Conservation (phyloP, 768 basidiomycete genomes). For the Serpula lacrymans region DNA sequence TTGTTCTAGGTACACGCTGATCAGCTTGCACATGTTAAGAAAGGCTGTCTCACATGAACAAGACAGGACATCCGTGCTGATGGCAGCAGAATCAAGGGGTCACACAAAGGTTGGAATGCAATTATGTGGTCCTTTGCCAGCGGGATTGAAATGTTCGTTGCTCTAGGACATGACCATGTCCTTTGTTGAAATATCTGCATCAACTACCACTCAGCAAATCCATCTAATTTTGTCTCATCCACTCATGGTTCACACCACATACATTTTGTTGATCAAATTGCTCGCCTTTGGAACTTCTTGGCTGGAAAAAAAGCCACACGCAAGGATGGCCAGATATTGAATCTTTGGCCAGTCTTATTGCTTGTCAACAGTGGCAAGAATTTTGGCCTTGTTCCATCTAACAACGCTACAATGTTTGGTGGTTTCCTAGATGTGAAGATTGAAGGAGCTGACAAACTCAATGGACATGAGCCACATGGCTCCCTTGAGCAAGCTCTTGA, state of each 20-base stretch:
- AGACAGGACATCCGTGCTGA: conserved; percentile 19
- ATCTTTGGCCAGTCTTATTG: no score
- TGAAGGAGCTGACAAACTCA: no score
- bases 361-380: no score
- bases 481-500: no score
- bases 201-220: background rate
- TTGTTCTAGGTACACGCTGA: conserved; percentile 20
- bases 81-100: conserved; percentile 26
- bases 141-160: conserved; percentile 15
- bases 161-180: conserved; percentile 19
- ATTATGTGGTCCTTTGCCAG: conserved; percentile 17
- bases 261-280: conserved; percentile 13
- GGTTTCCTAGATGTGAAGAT: no score
- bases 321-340: no score
- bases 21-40: conserved; percentile 23
- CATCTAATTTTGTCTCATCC: conserved; percentile 8
- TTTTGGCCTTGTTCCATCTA: conserved; percentile 7
- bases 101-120: conserved; percentile 26
- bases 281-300: conserved; percentile 13
- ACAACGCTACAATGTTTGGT: background rate
- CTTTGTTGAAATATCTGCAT: conserved; percentile 17
- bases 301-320: no score
- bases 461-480: no score
- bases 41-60: conserved; percentile 21
- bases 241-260: conserved; percentile 23